phyloP scores from a whole-genome alignment of 495 filamentous ascomycete genomes.

The Podospora bellae-mahoneyi region DNA sequence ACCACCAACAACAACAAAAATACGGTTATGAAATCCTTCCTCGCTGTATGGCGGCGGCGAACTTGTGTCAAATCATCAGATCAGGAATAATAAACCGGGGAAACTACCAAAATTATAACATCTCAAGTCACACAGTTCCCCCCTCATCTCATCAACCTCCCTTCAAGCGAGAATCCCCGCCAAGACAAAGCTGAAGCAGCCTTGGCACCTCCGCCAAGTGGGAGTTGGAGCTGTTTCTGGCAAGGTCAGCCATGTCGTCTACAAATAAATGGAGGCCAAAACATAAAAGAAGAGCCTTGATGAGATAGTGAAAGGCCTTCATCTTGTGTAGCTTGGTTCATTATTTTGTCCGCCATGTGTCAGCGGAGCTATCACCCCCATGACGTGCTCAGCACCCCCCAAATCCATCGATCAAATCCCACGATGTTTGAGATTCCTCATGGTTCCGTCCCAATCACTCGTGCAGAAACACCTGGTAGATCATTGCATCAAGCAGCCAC shows the following conservation, averaged over 20 bases:
- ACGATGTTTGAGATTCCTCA: background rate
- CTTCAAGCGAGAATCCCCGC: background rate
- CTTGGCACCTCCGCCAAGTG: constrained; percentile 7
- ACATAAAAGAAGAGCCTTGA: too few species aligned
- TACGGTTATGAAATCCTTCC: background rate
- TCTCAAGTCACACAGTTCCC: background rate
- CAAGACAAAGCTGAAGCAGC: background rate
- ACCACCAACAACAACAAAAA: background rate
- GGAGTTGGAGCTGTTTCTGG: constrained; percentile 8
- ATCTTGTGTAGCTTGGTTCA: too few species aligned
- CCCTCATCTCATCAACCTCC: background rate
- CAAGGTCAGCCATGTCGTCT: background rate
- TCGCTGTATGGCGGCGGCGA: background rate
- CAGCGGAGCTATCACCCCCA: background rate
- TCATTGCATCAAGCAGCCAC: constrained; percentile 26
- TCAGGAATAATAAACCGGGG: background rate
- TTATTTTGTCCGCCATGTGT: too few species aligned
- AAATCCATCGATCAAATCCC: background rate
- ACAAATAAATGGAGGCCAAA: too few species aligned
- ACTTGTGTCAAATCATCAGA: background rate
- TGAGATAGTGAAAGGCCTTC: too few species aligned
- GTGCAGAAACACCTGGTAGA: background rate
- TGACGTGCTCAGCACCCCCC: constrained; percentile 12
- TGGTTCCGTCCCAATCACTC: background rate
- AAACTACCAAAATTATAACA: background rate